Evolutionary conservation across 2,329 filamentous ascomycete species (phyloP).

Genomic region (Phialocephala subalpina): DNA sequence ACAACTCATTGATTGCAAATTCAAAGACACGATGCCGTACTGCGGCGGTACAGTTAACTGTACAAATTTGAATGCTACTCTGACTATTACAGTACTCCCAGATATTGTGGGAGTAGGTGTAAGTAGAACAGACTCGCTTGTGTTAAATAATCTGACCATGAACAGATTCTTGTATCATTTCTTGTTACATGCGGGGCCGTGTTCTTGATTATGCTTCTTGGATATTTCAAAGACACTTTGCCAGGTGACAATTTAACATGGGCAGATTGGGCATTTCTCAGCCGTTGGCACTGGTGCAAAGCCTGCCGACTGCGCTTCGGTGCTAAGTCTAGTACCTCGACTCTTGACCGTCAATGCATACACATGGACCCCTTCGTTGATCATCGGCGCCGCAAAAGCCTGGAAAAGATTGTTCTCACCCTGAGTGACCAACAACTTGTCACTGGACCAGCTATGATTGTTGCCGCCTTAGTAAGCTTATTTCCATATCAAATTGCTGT

Average conservation of each 20-base stretch:
- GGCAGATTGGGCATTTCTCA: not conserved
- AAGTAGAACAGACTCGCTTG: not conserved
- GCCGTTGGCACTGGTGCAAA: not conserved
- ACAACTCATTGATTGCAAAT: too few species aligned
- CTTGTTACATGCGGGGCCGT: not conserved
- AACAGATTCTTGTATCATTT: constrained; percentile 1
- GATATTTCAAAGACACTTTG: not conserved
- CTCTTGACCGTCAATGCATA: not conserved
- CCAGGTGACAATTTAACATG: not conserved
- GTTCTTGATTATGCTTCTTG: not conserved
- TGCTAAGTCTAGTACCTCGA: not conserved
- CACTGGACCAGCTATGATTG: not conserved
- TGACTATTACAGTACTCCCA: not conserved
- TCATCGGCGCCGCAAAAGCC: not conserved
- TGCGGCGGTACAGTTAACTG: not conserved
- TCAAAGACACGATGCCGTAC: not conserved
- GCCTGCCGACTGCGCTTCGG: not conserved
- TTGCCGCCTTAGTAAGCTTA: not conserved
- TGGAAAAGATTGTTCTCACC: not conserved
- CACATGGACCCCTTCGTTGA: not conserved
- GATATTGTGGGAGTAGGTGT: not conserved
- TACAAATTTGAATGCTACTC: not conserved
- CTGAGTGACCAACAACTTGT: not conserved
- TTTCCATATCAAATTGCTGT: too few species aligned
- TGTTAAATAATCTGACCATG: not conserved